Conservation (phyloP, 495 filamentous ascomycete species). For the Penicillium diatomitis region DNA sequence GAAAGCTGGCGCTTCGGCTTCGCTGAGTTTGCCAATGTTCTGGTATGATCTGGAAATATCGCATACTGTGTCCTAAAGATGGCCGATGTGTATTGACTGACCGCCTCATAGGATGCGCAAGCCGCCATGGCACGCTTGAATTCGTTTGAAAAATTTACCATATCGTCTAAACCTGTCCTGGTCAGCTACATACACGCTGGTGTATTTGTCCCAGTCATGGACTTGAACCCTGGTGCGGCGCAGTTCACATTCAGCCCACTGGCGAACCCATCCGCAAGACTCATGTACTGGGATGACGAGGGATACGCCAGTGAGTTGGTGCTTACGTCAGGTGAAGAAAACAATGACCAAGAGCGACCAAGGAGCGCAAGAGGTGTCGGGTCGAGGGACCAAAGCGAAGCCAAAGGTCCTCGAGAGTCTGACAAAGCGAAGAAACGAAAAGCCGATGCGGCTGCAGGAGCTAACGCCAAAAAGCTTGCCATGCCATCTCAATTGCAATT, state of each 20-base stretch:
- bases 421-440: conserved; percentile 70
- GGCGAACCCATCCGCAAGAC: conserved; percentile 55
- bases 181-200: conserved; percentile 78
- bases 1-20: conserved; percentile 86
- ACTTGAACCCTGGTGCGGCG: conserved; percentile 42
- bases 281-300: conserved; percentile 80
- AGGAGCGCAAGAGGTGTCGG: conserved; percentile 25
- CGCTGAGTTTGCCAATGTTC: conserved; percentile 68
- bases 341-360: conserved; percentile 7
- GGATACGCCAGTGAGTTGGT: conserved; percentile 62
- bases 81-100: not conserved
- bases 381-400: conserved; percentile 29
- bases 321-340: conserved; percentile 44
- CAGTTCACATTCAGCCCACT: conserved; percentile 65
- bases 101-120: conserved; percentile 56
- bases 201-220: conserved; percentile 72
- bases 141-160: conserved; percentile 74
- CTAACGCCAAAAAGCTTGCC: conserved; percentile 40
- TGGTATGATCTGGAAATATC: conserved; percentile 22
- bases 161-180: conserved; percentile 65
- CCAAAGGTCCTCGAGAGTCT: conserved; percentile 34
- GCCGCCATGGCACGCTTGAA: conserved; percentile 67
- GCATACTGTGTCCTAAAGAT: no score
- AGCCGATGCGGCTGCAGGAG: conserved; percentile 35
- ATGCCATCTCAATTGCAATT: conserved; percentile 67